phyloP scores from a whole-genome alignment of 2,329 filamentous ascomycete genomes.

The Ceratocystis cacaofunesta region DNA sequence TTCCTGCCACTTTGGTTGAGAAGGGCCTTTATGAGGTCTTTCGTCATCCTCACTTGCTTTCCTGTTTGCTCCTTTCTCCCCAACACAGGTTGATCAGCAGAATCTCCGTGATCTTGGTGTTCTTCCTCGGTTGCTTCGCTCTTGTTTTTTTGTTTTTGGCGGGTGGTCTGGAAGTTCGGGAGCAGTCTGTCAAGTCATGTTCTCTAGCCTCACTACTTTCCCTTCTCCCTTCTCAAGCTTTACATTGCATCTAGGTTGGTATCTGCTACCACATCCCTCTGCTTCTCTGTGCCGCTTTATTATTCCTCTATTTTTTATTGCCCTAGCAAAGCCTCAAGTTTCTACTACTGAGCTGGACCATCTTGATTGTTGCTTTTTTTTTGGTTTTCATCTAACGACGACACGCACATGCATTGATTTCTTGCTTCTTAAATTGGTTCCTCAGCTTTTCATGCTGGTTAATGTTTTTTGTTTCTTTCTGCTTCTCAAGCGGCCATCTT shows the following conservation, averaged over 20 bases:
- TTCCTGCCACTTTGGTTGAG: constrained; percentile 5
- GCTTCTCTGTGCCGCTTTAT: neutral
- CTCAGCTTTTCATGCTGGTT: neutral
- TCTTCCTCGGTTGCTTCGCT: neutral
- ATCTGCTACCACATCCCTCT: neutral
- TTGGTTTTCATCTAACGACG: constrained; percentile 1
- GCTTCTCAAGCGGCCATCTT: neutral
- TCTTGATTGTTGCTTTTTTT: neutral
- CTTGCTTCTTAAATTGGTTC: constrained; percentile 11
- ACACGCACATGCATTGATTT: constrained; percentile 7
- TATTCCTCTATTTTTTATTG: neutral
- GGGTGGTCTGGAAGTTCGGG: neutral
- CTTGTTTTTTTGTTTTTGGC: constrained; percentile 5
- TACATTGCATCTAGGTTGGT: neutral
- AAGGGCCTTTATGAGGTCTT: constrained; percentile 1
- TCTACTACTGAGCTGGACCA: neutral
- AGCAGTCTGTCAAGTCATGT: neutral
- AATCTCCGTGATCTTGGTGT: neutral
- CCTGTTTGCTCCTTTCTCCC: neutral
- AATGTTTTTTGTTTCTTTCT: neutral
- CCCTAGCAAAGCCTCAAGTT: neutral
- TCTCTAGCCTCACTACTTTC: neutral
- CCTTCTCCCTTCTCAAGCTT: neutral
- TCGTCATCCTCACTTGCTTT: constrained; percentile 9
- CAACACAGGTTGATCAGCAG: neutral